Percentiles rank a stretch among this genome's conserved stretches.
Conservation (phyloP, 352 stramenopile species). For the Halophytophthora batemanensis region DNA sequence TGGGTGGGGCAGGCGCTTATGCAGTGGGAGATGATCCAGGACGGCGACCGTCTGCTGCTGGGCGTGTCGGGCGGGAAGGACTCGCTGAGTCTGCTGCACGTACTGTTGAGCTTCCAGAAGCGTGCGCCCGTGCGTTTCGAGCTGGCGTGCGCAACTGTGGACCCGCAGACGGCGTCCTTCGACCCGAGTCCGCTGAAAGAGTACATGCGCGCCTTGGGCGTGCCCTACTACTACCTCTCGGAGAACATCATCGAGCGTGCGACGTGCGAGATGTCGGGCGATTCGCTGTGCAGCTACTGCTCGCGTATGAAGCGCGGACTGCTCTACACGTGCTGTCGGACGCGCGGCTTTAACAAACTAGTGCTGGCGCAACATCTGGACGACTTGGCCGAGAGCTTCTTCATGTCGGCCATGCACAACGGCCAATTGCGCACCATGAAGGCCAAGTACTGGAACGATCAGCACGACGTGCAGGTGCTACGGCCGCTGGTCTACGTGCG, state of each 20-base stretch:
- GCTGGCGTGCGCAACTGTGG: conserved; percentile 94
- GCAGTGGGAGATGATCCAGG: conserved; percentile 96
- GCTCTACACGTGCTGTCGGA: conserved; percentile 94
- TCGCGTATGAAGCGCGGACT: conserved; percentile 97
- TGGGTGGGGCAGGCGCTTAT: conserved; percentile 88
- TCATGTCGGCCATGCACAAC: conserved; percentile 99
- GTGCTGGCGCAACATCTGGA: conserved; percentile 97
- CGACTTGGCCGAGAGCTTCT: conserved; percentile 96
- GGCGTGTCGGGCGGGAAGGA: conserved; percentile 98
- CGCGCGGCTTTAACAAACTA: conserved; percentile 92
- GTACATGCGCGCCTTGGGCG: conserved; percentile 93
- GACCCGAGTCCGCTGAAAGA: conserved; percentile 96
- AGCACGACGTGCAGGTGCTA: conserved; percentile 93
- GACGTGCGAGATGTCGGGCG: conserved; percentile 81
- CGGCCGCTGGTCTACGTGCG: conserved; percentile 95
- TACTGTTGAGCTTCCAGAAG: conserved; percentile 93
- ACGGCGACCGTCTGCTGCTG: conserved; percentile 93
- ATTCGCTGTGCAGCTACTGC: conserved; percentile 96
- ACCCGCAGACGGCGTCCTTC: conserved; percentile 96
- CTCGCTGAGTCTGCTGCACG: conserved; percentile 95
- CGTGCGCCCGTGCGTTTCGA: conserved; percentile 94
- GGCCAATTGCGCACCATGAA: conserved; percentile 98
- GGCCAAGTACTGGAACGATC: conserved; percentile 96
- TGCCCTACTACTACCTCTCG: conserved; percentile 95
- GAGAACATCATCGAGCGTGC: conserved; percentile 92